Percentiles rank a stretch among this genome's conserved stretches.
These are phyloP conservation scores for Zalaria sp. DNA, from an alignment of 2,329 filamentous ascomycete genomes.

Conservation along the genomic window DNA sequence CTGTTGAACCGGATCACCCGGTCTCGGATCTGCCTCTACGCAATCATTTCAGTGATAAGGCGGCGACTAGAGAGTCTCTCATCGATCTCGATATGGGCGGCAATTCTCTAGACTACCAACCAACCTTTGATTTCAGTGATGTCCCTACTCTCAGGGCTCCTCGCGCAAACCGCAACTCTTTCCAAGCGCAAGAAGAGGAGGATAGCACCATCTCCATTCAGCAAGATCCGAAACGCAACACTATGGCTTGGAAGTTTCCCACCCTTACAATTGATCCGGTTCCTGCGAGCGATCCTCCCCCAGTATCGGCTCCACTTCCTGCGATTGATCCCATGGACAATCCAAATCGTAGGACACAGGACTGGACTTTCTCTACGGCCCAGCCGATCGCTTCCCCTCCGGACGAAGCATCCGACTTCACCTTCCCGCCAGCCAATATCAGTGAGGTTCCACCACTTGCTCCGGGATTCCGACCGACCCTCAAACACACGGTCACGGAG, in stretches of 20 bases:
- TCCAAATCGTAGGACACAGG: conserved; percentile 28
- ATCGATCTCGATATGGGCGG: conserved; percentile 46
- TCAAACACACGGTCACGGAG: conserved; percentile 27
- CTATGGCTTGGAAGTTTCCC: conserved; percentile 43
- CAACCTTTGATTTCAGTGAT: conserved; percentile 35
- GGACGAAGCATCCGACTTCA: conserved; percentile 11
- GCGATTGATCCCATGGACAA: conserved; percentile 9
- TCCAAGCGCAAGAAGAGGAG: conserved; percentile 19
- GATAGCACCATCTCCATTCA: conserved; percentile 5
- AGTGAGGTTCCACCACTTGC: conserved; percentile 8
- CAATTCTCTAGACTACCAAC: conserved; percentile 33
- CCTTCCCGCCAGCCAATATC: conserved; percentile 14
- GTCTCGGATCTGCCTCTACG: conserved; percentile 43
- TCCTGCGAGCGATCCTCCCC: conserved; percentile 10
- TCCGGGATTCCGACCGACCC: conserved; percentile 22
- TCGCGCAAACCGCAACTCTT: conserved; percentile 28
- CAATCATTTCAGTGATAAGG: conserved; percentile 20
- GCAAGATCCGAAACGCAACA: conserved; percentile 21
- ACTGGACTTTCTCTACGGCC: conserved; percentile 34
- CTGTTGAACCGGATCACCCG: conserved; percentile 19
- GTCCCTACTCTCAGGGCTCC: conserved; percentile 43
- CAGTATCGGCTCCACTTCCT: conserved; percentile 4
- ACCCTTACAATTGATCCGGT: conserved; percentile 13
- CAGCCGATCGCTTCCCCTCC: conserved; percentile 11
- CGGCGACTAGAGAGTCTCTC: conserved; percentile 33